Base-by-base conservation (phyloP, 2,329 filamentous ascomycete genomes). In the Epichloe glyceriae region DNA sequence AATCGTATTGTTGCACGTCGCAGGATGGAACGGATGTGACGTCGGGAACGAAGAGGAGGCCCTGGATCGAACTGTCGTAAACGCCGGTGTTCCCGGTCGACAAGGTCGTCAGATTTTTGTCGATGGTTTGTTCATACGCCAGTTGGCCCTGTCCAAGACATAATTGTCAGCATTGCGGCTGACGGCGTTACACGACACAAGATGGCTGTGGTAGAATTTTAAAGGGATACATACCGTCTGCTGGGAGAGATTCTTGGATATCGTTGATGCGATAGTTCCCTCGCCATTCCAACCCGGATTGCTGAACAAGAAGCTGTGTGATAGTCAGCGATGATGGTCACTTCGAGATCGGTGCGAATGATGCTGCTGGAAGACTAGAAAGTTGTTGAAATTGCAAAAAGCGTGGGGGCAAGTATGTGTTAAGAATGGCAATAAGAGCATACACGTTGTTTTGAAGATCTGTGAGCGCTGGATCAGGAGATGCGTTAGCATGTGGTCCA, bases 31-130 rank as follows among this genome's bases (percentile, higher is more conserved):
- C 64, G 11, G 61, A 51, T 5, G 68, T 63, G 40, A 95, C 73
- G 53, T 83, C 79, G 4, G 91, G 93, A 2, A 95, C 85, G 64
- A 93, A 97, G 52, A 97, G 75, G 15, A 96, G 77, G 54, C 91
- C 91, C 56, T 80, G 78, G 37, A 93, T 80, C 50, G 79, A 71
- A 50, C 77, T 77, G 56, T 83, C 79, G 39, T 73, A 65, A 8
- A 72, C 72, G 34, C 77, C 73, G 49, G 79, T 74, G 62, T 80
- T 82, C 54, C 80, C 85, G 34, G 77, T 80, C 3, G 86, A 86
- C 14, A 96, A 73, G 0, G 88, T 94, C 43, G 83, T 86, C 48
- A 95, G 76, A 59, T 86, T 85, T 52, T 66, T 66, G 19, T 63
- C 58, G 49, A 79, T 64, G 43, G 69, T 68, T 53, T 74, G 69